Evolutionary conservation across 31 red algal species (phyloP).

Genomic region (Asparagopsis taxiformis): DNA sequence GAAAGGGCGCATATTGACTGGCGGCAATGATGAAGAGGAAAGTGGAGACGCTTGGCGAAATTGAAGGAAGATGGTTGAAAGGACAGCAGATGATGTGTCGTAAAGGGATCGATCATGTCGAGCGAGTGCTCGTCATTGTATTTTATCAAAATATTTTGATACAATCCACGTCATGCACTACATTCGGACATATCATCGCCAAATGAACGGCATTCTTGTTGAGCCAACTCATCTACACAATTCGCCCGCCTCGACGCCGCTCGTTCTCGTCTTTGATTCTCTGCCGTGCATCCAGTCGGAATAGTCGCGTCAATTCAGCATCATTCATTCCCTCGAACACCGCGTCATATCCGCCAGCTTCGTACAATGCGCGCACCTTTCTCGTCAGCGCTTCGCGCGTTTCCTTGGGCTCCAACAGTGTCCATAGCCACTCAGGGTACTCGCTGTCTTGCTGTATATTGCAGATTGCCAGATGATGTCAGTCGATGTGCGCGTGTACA

Average conservation of each 20-base stretch:
- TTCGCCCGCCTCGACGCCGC: slow-evolving; percentile 30
- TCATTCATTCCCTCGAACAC: slow-evolving; percentile 48
- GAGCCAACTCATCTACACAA: slow-evolving; percentile 1
- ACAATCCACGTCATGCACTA: neutral
- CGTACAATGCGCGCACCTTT: slow-evolving; percentile 18
- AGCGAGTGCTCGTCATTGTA: too few species aligned
- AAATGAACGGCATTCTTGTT: neutral
- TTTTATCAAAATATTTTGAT: too few species aligned
- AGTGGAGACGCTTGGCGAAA: too few species aligned
- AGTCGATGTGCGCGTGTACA: neutral
- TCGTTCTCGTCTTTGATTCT: slow-evolving; percentile 47
- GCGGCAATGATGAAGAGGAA: too few species aligned
- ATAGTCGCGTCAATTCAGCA: slow-evolving; percentile 29
- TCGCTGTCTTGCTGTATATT: slow-evolving; percentile 26
- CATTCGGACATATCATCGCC: neutral
- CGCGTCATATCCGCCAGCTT: slow-evolving; percentile 39
- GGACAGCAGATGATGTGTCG: too few species aligned
- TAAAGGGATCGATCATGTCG: too few species aligned
- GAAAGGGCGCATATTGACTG: too few species aligned
- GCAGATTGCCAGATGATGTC: neutral
- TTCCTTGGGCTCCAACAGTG: slow-evolving; percentile 21
- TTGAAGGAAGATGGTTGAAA: too few species aligned
- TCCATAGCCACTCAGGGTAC: slow-evolving; percentile 63
- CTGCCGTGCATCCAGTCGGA: slow-evolving; percentile 18
- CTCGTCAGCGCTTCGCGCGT: slow-evolving; percentile 35